A percentile compares a stretch with the other conserved stretches of the same genome.
Conservation (phyloP, 177 flowering plant species). For the Vitis hybrid region DNA sequence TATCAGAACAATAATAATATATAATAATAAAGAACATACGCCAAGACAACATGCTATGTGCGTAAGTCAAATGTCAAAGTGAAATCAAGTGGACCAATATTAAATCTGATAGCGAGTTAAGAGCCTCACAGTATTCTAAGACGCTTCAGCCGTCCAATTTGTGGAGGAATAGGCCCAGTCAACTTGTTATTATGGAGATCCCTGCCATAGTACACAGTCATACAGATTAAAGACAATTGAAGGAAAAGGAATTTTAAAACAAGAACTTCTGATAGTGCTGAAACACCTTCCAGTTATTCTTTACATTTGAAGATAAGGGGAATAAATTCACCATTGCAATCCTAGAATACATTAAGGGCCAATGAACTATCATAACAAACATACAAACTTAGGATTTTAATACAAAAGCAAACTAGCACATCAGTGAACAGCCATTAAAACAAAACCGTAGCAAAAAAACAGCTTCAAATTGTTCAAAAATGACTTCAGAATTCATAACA, state of each 20-base stretch:
- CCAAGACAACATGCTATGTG: too few relatives aligned
- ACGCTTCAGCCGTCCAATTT: constrained; percentile 86
- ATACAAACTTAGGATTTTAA: too few relatives aligned
- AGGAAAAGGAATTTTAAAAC: background rate
- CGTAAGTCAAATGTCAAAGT: too few relatives aligned
- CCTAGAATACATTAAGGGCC: too few relatives aligned
- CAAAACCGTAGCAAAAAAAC: background rate
- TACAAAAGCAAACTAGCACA: background rate
- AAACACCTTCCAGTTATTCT: background rate
- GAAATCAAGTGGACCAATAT: too few relatives aligned
- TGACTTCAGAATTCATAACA: background rate
- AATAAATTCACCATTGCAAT: too few relatives aligned
- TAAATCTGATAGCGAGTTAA: constrained; percentile 2
- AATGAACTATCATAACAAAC: too few relatives aligned
- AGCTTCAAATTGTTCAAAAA: background rate
- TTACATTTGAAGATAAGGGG: too few relatives aligned
- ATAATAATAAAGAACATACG: background rate
- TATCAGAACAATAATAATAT: too few relatives aligned
- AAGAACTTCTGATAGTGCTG: background rate
- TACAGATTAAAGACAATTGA: background rate
- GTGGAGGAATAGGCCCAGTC: constrained; percentile 96
- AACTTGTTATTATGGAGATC: constrained; percentile 97
- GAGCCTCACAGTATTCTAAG: constrained; percentile 69
- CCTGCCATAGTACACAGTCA: constrained; percentile 41
- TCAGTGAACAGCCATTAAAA: background rate